These are phyloP conservation scores for Penicillium sp. DNA, from an alignment of 2,329 filamentous ascomycete species.

Conservation along the genomic window DNA sequence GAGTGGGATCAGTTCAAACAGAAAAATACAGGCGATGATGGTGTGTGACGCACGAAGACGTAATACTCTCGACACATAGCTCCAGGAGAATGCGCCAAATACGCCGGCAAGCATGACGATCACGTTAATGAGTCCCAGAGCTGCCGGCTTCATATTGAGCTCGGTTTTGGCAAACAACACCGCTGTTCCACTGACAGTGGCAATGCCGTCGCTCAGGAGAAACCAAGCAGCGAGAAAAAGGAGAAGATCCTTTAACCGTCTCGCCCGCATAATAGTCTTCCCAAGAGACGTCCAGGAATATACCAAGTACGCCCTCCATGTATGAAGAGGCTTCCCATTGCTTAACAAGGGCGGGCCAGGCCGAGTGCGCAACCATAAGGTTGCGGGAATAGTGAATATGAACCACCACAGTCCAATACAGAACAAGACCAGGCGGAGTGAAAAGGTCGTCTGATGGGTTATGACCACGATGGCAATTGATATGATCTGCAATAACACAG, in stretches of 20 bases:
- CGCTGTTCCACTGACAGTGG: slow-evolving; percentile 90
- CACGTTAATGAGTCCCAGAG: slow-evolving; percentile 88
- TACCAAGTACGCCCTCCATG: slow-evolving; percentile 70
- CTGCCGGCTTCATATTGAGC: slow-evolving; percentile 83
- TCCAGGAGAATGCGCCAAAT: slow-evolving; percentile 86
- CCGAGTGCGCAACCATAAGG: slow-evolving; percentile 81
- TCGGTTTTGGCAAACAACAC: slow-evolving; percentile 95
- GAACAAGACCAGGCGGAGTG: slow-evolving; percentile 82
- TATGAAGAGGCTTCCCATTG: slow-evolving; percentile 40
- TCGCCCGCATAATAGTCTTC: slow-evolving; percentile 73
- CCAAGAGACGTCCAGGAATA: slow-evolving; percentile 88
- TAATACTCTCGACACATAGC: slow-evolving; percentile 69
- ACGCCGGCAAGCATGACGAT: slow-evolving; percentile 84
- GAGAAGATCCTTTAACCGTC: slow-evolving; percentile 73
- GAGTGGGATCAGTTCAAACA: slow-evolving; percentile 90
- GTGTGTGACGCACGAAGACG: slow-evolving; percentile 78
- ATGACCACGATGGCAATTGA: slow-evolving; percentile 74
- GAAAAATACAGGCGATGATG: slow-evolving; percentile 82
- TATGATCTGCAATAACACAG: slow-evolving; percentile 77
- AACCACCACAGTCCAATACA: slow-evolving; percentile 92
- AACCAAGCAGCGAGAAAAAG: slow-evolving; percentile 93
- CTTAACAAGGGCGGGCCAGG: slow-evolving; percentile 75
- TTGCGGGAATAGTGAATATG: slow-evolving; percentile 82
- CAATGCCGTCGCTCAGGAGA: slow-evolving; percentile 87
- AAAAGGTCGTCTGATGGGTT: slow-evolving; percentile 76